phyloP scores from a whole-genome alignment of 2,329 filamentous ascomycete genomes.

The Aureobasidium namibiae region DNA sequence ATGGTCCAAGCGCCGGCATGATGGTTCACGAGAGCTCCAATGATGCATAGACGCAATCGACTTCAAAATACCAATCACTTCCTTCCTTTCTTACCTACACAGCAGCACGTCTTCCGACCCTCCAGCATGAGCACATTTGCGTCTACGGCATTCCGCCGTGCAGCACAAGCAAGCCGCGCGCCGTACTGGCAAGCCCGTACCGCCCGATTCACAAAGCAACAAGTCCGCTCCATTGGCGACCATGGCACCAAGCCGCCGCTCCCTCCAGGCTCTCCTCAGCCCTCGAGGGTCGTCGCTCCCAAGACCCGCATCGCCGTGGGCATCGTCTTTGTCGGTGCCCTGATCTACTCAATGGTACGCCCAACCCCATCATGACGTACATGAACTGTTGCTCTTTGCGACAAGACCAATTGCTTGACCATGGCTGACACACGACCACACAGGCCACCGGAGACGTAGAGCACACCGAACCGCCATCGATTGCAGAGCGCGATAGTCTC shows the following conservation, averaged over 20 bases:
- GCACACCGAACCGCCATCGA: slow-evolving; percentile 54
- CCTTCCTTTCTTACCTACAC: neutral
- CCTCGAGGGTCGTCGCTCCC: slow-evolving; percentile 27
- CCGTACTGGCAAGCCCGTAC: slow-evolving; percentile 4
- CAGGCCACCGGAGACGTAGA: slow-evolving; percentile 33
- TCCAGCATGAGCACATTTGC: slow-evolving; percentile 8
- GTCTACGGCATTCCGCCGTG: slow-evolving; percentile 10
- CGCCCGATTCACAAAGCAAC: slow-evolving; percentile 6
- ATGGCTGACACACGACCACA: neutral
- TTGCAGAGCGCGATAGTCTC: slow-evolving; percentile 77
- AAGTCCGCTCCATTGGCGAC: slow-evolving; percentile 10
- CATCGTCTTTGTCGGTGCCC: slow-evolving; percentile 43
- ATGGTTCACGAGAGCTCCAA: neutral
- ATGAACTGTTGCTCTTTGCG: neutral
- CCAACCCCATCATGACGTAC: neutral
- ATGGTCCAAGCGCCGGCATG: slow-evolving; percentile 3
- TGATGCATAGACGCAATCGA: neutral
- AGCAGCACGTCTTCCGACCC: neutral
- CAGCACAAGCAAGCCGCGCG: slow-evolving; percentile 3
- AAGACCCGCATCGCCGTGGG: slow-evolving; percentile 38
- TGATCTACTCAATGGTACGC: slow-evolving; percentile 54
- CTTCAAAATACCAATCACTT: neutral
- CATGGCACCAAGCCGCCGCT: slow-evolving; percentile 8
- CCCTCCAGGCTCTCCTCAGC: slow-evolving; percentile 11
- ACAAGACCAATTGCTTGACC: neutral